Evolutionary conservation across 169 alveolate species (phyloP).

Genomic region (Cryptosporidium parvum): DNA sequence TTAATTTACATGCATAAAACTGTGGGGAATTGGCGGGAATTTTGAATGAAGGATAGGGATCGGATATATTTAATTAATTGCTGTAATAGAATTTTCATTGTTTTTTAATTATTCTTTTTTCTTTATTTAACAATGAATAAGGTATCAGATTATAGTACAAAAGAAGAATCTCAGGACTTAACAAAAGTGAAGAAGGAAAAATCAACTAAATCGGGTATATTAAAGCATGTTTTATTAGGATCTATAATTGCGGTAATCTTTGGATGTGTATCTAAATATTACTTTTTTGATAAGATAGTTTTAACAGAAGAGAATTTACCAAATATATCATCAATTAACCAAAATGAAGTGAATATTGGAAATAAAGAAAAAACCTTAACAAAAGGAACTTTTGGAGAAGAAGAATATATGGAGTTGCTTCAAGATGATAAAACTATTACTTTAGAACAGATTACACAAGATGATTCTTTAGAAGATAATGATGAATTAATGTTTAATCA

Average conservation of each 20-base stretch:
- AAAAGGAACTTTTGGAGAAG: conserved; percentile 40
- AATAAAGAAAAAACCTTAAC: background rate
- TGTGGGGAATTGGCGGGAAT: background rate
- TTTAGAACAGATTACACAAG: conserved; percentile 7
- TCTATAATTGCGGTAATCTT: conserved; percentile 20
- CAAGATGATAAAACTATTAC: background rate
- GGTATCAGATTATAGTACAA: background rate
- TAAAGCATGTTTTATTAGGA: conserved; percentile 30
- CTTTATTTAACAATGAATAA: background rate
- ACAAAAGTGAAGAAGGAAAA: background rate
- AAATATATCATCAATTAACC: background rate
- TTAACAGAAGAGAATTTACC: background rate
- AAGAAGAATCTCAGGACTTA: background rate
- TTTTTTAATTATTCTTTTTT: background rate
- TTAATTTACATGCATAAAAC: background rate
- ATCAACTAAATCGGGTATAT: background rate
- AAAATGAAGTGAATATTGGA: no score
- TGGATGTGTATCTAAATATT: conserved; percentile 13
- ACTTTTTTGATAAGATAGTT: background rate
- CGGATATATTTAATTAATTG: background rate
- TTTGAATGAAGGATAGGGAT: background rate
- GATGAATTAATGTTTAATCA: background rate
- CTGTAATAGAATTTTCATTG: no score
- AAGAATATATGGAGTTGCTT: background rate
- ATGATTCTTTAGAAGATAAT: background rate